Evolutionary conservation across 2,329 filamentous ascomycete species (phyloP).

Genomic region (Macroventuria anomochaeta): DNA sequence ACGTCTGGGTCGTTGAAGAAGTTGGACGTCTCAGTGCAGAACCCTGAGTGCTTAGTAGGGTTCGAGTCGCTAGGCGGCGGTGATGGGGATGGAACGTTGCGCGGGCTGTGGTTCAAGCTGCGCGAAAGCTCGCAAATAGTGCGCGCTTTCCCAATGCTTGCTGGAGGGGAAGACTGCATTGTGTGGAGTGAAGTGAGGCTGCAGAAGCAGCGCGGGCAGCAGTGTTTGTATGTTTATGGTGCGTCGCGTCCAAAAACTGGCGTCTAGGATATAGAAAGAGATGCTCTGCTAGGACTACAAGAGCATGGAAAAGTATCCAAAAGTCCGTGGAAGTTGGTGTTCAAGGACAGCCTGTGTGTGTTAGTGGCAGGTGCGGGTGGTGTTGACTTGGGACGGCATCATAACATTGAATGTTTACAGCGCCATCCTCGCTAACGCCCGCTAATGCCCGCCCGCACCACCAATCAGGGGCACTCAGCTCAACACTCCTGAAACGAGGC

Average conservation of each 20-base stretch:
- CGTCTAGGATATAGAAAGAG: conserved; percentile 37
- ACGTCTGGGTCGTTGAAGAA: conserved; percentile 47
- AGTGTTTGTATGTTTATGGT: conserved; percentile 26
- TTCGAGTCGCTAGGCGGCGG: conserved; percentile 46
- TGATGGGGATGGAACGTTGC: conserved; percentile 39
- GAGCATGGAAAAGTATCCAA: conserved; percentile 28
- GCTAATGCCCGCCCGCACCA: conserved; percentile 3
- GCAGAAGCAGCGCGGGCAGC: conserved; percentile 15
- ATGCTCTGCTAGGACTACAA: conserved; percentile 34
- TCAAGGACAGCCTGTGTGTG: conserved; percentile 5
- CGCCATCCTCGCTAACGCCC: conserved; percentile 16
- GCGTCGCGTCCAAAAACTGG: conserved; percentile 41
- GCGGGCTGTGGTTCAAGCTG: conserved; percentile 44
- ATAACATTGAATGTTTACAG: conserved; percentile 10
- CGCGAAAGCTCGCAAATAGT: conserved; percentile 47
- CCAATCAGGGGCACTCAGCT: conserved; percentile 21
- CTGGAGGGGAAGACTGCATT: conserved; percentile 49
- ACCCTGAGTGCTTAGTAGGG: conserved; percentile 42
- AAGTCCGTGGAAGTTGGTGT: conserved; percentile 18
- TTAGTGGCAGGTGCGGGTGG: conserved; percentile 39
- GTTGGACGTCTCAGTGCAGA: conserved; percentile 32
- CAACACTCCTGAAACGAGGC: conserved; percentile 16
- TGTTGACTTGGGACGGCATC: conserved; percentile 22
- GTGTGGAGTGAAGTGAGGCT: conserved; percentile 27
- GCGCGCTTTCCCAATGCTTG: conserved; percentile 47